phyloP scores from a whole-genome alignment of 768 basidiomycete species.

The Harrya chromipes region DNA sequence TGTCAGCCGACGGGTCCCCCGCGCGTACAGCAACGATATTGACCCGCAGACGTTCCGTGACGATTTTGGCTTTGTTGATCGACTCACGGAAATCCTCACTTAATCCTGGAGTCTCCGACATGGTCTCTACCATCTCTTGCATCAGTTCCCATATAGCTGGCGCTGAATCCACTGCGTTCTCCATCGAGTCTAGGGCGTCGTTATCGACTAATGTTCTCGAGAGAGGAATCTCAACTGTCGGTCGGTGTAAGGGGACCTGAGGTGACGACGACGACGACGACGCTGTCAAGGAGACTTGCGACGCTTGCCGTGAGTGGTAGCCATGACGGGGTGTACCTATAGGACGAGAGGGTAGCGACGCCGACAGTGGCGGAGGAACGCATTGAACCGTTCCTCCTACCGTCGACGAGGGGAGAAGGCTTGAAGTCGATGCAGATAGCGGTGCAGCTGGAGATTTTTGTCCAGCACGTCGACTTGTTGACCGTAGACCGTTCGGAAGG shows the following conservation, averaged over 20 bases:
- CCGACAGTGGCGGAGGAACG: conserved; percentile 6
- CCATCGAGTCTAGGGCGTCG: conserved; percentile 76
- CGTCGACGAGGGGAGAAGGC: conserved; percentile 11
- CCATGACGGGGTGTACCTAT: conserved; percentile 9
- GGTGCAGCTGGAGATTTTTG: conserved; percentile 47
- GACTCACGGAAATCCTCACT: conserved; percentile 48
- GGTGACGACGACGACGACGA: conserved; percentile 38
- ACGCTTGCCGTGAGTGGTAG: conserved; percentile 42
- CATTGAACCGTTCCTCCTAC: conserved; percentile 4
- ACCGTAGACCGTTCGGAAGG: conserved; percentile 24
- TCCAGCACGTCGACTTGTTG: conserved; percentile 44
- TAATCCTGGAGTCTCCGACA: conserved; percentile 44
- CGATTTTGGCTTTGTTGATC: conserved; percentile 58
- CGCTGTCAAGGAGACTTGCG: conserved; percentile 40
- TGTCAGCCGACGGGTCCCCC: conserved; percentile 51
- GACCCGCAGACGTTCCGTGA: conserved; percentile 61
- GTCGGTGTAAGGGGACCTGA: conserved; percentile 24
- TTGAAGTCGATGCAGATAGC: conserved; percentile 25
- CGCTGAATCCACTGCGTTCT: conserved; percentile 73
- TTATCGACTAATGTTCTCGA: conserved; percentile 71
- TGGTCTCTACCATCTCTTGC: conserved; percentile 64
- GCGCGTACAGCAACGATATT: conserved; percentile 58
- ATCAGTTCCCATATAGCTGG: conserved; percentile 81
- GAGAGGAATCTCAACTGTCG: conserved; percentile 47
- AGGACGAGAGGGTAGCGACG: conserved; percentile 13